These are phyloP conservation scores for Leptodontidium sp. DNA, from an alignment of 2,329 filamentous ascomycete genomes.

Conservation along the genomic window DNA sequence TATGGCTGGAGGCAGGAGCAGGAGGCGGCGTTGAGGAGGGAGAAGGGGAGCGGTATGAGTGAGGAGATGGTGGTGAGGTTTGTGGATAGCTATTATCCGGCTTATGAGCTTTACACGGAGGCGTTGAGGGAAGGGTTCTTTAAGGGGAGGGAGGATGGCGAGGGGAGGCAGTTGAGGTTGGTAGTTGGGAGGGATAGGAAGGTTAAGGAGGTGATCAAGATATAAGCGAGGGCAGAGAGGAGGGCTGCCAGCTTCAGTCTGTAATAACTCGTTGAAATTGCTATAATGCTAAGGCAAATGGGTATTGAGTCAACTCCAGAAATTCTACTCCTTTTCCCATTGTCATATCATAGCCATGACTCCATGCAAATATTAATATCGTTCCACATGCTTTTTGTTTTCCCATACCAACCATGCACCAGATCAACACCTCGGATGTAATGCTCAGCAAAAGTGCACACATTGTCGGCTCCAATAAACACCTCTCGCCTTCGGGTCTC, in stretches of 20 bases:
- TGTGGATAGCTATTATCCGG: slow-evolving; percentile 66
- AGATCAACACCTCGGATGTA: not conserved
- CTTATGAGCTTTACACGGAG: slow-evolving; percentile 63
- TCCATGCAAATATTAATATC: slow-evolving; percentile 18
- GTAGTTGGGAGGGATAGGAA: slow-evolving; percentile 56
- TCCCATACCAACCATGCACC: not conserved
- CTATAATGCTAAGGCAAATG: slow-evolving; percentile 35
- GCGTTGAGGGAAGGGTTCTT: slow-evolving; percentile 58
- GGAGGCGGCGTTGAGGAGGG: slow-evolving; percentile 63
- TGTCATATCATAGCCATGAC: slow-evolving; percentile 1
- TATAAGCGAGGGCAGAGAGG: slow-evolving; percentile 29
- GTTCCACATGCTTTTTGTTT: not conserved
- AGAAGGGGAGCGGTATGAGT: slow-evolving; percentile 69
- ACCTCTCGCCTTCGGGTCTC: not conserved
- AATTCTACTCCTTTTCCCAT: slow-evolving; percentile 4
- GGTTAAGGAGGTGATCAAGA: slow-evolving; percentile 49
- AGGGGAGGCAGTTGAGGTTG: slow-evolving; percentile 58
- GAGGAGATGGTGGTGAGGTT: slow-evolving; percentile 70
- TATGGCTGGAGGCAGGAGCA: slow-evolving; percentile 75
- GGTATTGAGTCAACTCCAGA: slow-evolving; percentile 32
- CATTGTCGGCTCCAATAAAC: not conserved
- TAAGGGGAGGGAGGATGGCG: slow-evolving; percentile 38
- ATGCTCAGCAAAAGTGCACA: not conserved
- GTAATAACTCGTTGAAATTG: not conserved
- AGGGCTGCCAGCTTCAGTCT: not conserved